Evolutionary conservation across 2,329 filamentous ascomycete genomes (phyloP), one percentile per base, ranked within the genome.

Genomic region (Talaromyces amestolkiae): DNA sequence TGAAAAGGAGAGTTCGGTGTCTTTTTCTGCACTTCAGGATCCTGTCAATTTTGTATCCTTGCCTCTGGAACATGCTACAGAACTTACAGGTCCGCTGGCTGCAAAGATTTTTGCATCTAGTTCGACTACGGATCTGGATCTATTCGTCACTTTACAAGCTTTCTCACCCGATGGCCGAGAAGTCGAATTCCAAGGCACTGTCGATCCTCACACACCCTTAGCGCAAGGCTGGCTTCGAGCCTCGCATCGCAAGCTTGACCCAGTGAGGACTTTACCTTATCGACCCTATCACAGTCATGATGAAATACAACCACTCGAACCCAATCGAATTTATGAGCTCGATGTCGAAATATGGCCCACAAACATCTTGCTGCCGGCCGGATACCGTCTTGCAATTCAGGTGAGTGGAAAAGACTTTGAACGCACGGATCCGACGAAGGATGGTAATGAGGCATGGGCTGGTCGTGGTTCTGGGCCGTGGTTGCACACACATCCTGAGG

Each of bases 281-380:
- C 56, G 54, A 58, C 63, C 63, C 27, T 65, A 65, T 33, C 54
- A 65, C 37, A 59, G 35, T n/a, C 56, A 59, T 59, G 37, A 59
- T 11, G 56, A 59, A 19, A 59, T 59, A 9, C 56, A 59, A 11
- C 56, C 24, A 17, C 56, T 59, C 9, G 37, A 43, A 27, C 56
- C 56, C 10, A 43, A 59, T 43, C n/a, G 43, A 43, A 11, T 59
- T n/a, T 43, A 59, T 27, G 56, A 59, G 8, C 19, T 59, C 11
- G 56, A 59, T 43, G 6, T 59, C 3, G 56, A 59, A 27, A 59
- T 59, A 39, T 59, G 56, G 35, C 56, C 56, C 2, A 59, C 56
- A 7, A 39, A 59, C 31, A 59, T 59, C n/a, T 9, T 59, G 15
- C 24, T 59, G 10, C 56, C 56, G 4, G 35, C 35, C 3, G 37